Evolutionary conservation across 495 filamentous ascomycete genomes (phyloP), one percentile per base, ranked within the genome.

Genomic region (Rhizodiscina lignyota): DNA sequence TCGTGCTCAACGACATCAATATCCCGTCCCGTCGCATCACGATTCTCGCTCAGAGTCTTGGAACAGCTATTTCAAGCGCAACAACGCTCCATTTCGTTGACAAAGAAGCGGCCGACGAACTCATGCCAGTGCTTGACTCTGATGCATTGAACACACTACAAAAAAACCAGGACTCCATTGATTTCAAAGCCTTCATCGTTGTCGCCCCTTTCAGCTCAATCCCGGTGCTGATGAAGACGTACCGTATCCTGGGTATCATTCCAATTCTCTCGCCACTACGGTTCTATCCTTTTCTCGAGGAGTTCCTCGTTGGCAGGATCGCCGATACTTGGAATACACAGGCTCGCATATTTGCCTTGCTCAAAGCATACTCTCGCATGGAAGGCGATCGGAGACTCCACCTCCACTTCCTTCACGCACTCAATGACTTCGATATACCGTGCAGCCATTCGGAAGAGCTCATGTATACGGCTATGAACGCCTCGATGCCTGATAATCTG

Each of bases 31-130:
- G 68, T 12, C 67, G 71, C 10, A 92, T 94, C 31, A 69, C 83
- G 6, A 61, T 94, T 28, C 52, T 86, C n/a, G 87, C 86, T 30
- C 86, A 94, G 38, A 83, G 76, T 40, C 72, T 97, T 2, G 89
- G 89, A 19, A 92, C 89, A 5, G 87, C 81, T 1, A 79, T 94
- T 1, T 71, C 73, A 11, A 57, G 72, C 16, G 86, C 66, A 15
- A 71, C 80, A 1, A 72, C 70, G 0, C 77, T 89, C 43, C 64
- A 70, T 23, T 86, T 80, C 41, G 58, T 63, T 2, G 61, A 51
- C 59, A n/a, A 5, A 2, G 32, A 36, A 1, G 32, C 28, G 21
- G 36, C n/a, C n/a, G 16, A 21, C 12, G 30, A 34, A 12, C 10
- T 11, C 6, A 13, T 13, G 24, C 24, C 24, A 13, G 8, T 27